Base-by-base conservation (phyloP, 2,329 filamentous ascomycete species). In the Microdochium paspali region DNA sequence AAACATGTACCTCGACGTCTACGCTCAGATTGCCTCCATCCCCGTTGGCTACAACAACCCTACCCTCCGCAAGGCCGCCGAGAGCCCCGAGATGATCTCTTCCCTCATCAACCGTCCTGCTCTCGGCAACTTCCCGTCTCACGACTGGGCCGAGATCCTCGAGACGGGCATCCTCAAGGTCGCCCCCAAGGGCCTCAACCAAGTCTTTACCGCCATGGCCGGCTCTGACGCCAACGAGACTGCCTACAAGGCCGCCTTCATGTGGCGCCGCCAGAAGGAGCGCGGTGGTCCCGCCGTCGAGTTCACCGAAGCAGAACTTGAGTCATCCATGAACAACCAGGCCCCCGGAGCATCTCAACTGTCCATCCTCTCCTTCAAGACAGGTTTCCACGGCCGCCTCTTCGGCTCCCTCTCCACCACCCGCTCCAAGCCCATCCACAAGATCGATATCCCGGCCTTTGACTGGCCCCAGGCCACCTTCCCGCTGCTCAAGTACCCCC, bases 241-340 rank as follows among this genome's bases (percentile, higher is more conserved):
- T 28, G 90, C 90, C 40, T 95, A 89, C 79, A 95, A 95, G 72
- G 90, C 90, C 9, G 90, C 90, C 45, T 95, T 95, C 72, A 95
- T 95, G 84, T 94, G 85, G 77, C 84, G 85, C 61, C 82, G 87
- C 44, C 86, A 89, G 66, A 76, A 82, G 53, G 80, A 93, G 68
- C 87, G 90, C 51, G 89, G 89, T 55, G 88, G 88, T 7, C 72
- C 80, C 43, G 66, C 84, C 31, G 85, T 84, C 47, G 87, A 91
- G 49, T 95, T 95, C 72, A 87, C 85, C 28, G 69, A 81, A 46
- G 80, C 87, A 59, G 90, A 95, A 67, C 73, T 90, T 50, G 63
- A 71, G 44, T 83, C 80, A 10, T 74, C 80, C 59, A 95, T 95
- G 90, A 73, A 79, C 65, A 95, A 95, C 73, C 68, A 88, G 61